Evolutionary conservation across 2,329 filamentous ascomycete genomes (phyloP).

Genomic region (Exophiala lecanii-corni): DNA sequence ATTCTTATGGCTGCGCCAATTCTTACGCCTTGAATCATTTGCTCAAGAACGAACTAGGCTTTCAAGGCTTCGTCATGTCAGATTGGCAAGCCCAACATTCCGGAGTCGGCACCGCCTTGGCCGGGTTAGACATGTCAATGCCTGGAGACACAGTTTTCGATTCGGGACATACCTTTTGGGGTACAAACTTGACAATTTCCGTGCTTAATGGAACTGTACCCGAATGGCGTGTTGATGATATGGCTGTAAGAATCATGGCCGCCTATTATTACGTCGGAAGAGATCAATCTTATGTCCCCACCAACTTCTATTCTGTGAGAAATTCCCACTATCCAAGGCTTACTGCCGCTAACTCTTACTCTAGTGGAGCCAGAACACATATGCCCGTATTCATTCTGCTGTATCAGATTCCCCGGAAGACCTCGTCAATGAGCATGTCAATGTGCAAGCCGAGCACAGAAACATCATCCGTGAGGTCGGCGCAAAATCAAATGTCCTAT

Average conservation of each 20-base stretch:
- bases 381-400: conserved; percentile 63
- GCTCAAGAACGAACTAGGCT: conserved; percentile 69
- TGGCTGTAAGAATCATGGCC: conserved; percentile 74
- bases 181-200: conserved; percentile 78
- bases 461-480: conserved; percentile 69
- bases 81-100: conserved; percentile 78
- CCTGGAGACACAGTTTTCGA: conserved; percentile 76
- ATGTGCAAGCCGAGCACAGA: conserved; percentile 74
- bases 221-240: conserved; percentile 83
- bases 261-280: conserved; percentile 62
- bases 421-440: conserved; percentile 69
- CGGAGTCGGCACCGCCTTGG: conserved; percentile 60
- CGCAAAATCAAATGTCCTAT: conserved; percentile 75
- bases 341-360: conserved; percentile 4
- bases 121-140: conserved; percentile 78
- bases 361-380: conserved; percentile 74
- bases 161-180: conserved; percentile 71
- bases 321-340: background rate
- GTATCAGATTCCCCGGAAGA: conserved; percentile 23
- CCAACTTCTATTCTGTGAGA: conserved; percentile 64
- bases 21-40: conserved; percentile 56
- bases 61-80: conserved; percentile 64
- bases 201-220: conserved; percentile 87
- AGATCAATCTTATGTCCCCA: conserved; percentile 42
- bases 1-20: conserved; percentile 64